phyloP scores from a whole-genome alignment of 148 eudicot species.

The Vaccinium vitisidaea region DNA sequence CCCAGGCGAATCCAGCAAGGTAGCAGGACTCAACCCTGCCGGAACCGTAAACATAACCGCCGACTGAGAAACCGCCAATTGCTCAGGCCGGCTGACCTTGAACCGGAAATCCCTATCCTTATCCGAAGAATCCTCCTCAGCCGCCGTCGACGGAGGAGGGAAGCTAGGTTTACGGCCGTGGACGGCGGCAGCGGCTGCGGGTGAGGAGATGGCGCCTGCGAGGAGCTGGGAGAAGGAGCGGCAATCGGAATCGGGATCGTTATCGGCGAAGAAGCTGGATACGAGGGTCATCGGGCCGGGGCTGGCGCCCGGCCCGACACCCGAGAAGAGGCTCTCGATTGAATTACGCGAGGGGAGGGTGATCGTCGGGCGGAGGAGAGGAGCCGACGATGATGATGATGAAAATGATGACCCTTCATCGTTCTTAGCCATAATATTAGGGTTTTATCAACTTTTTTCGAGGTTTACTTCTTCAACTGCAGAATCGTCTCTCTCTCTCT shows the following conservation, averaged over 20 bases:
- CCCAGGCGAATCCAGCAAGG: slow-evolving; percentile 70
- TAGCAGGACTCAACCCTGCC: slow-evolving; percentile 67
- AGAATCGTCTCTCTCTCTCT: not conserved
- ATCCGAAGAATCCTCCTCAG: not conserved
- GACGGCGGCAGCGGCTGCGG: slow-evolving; percentile 15
- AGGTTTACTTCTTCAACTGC: too few relatives aligned
- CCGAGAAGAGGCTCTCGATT: slow-evolving; percentile 43
- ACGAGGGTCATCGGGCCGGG: slow-evolving; percentile 86
- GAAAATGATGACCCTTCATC: slow-evolving; percentile 20
- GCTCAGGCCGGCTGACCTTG: slow-evolving; percentile 45
- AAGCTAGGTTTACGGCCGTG: slow-evolving; percentile 15
- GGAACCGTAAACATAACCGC: slow-evolving; percentile 47
- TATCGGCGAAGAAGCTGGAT: slow-evolving; percentile 64
- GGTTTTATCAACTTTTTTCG: too few relatives aligned
- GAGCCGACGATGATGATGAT: slow-evolving; percentile 13
- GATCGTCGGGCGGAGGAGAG: slow-evolving; percentile 40
- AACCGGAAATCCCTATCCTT: slow-evolving; percentile 33
- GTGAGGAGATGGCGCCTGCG: slow-evolving; percentile 68
- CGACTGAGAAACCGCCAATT: slow-evolving; percentile 42
- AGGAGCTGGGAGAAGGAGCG: slow-evolving; percentile 84
- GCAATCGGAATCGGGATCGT: slow-evolving; percentile 61
- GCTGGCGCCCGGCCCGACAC: slow-evolving; percentile 52
- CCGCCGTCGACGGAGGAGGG: not conserved
- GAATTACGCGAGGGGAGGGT: slow-evolving; percentile 51
- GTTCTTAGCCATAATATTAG: slow-evolving; percentile 15